Evolutionary conservation across 257 asterid genomes (phyloP).

Genomic region (Nicotiana attenuata): DNA sequence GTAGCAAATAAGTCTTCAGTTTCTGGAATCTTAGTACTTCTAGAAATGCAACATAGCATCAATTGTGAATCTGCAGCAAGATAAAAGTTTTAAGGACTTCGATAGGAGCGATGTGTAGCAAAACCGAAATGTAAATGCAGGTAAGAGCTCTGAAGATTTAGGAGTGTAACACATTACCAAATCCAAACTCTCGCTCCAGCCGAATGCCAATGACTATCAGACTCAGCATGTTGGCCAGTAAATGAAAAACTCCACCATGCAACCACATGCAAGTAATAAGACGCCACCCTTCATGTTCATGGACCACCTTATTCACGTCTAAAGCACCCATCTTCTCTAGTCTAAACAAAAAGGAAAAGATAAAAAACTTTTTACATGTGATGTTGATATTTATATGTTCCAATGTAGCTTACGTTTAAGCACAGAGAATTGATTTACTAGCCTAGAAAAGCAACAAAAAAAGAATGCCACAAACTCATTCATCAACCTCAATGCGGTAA

Average conservation of each 20-base stretch:
- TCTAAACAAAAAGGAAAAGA: slow-evolving; percentile 25
- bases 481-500: not conserved
- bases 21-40: not conserved
- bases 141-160: not conserved
- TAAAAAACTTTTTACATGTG: slow-evolving; percentile 4
- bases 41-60: not conserved
- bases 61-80: not conserved
- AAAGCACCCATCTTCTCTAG: slow-evolving; percentile 85
- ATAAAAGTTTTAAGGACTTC: not conserved
- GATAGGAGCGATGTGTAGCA: not conserved
- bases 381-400: not conserved
- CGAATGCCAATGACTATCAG: slow-evolving; percentile 75
- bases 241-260: slow-evolving; percentile 84
- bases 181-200: slow-evolving; percentile 88
- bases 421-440: not conserved
- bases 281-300: slow-evolving; percentile 79
- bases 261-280: slow-evolving; percentile 87
- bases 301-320: slow-evolving; percentile 66
- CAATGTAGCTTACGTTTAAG: not conserved
- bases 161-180: slow-evolving; percentile 38
- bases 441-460: slow-evolving; percentile 15
- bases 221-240: slow-evolving; percentile 92
- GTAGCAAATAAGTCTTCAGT: not conserved
- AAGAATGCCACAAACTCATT: not conserved
- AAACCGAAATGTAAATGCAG: not conserved